Conservation (phyloP, 2,329 filamentous ascomycete species). For the Escovopsis sp. region DNA sequence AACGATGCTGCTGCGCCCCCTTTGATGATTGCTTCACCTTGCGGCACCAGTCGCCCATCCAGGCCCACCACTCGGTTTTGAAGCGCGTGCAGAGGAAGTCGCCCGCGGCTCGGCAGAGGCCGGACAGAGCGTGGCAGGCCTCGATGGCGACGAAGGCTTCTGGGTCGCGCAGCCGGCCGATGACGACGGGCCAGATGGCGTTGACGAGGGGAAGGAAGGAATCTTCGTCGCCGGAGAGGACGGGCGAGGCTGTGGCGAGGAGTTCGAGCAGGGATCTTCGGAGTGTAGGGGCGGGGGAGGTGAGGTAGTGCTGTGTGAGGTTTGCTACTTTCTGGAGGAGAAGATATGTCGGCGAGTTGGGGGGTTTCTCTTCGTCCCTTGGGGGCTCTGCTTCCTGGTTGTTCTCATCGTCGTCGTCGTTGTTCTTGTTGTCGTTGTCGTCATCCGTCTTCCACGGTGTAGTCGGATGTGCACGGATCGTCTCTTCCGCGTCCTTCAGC, state of each 20-base stretch:
- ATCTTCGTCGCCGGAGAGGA: constrained; percentile 62
- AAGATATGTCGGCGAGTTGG: constrained; percentile 65
- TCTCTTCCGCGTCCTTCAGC: constrained; percentile 18
- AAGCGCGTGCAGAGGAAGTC: constrained; percentile 69
- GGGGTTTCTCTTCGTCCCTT: constrained; percentile 34
- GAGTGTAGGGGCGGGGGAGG: constrained; percentile 65
- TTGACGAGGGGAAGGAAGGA: constrained; percentile 81
- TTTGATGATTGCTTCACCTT: constrained; percentile 25
- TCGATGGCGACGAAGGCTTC: constrained; percentile 55
- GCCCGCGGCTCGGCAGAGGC: constrained; percentile 57
- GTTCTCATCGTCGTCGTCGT: constrained; percentile 18
- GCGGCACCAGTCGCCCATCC: constrained; percentile 34
- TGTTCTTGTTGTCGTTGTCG: constrained; percentile 14
- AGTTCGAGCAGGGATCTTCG: constrained; percentile 66
- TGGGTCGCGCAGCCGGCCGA: constrained; percentile 48
- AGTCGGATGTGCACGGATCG: constrained; percentile 17
- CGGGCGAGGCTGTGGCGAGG: constrained; percentile 54
- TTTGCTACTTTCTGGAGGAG: constrained; percentile 68
- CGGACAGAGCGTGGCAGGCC: constrained; percentile 51
- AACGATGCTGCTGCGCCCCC: background rate
- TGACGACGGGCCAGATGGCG: constrained; percentile 73
- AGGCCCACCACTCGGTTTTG: constrained; percentile 52
- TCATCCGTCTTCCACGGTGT: constrained; percentile 22
- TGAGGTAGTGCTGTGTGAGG: constrained; percentile 80
- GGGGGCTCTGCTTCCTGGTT: constrained; percentile 22